A percentile compares a stretch with the other conserved stretches of the same genome.
Evolutionary conservation across 345 rosid species (phyloP).

Genomic region (Eucalyptus polyanthemos): DNA sequence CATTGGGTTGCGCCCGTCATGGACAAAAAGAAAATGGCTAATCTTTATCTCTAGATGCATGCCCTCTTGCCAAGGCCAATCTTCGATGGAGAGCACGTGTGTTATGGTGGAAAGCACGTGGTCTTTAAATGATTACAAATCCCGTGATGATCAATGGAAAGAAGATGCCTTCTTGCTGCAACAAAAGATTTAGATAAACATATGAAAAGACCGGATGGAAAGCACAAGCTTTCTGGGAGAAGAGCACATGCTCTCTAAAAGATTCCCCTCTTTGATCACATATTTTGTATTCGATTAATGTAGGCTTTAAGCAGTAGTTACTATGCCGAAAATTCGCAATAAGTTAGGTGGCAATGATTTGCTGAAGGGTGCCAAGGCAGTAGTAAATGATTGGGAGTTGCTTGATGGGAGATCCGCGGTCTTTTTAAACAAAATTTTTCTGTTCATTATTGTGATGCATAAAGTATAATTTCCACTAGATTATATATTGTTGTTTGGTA

Average conservation of each 20-base stretch:
- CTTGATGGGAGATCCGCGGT: too few relatives aligned
- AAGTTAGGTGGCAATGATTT: too few relatives aligned
- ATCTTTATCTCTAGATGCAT: neutral
- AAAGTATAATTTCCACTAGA: too few relatives aligned
- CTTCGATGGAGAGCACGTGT: neutral
- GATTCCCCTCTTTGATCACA: neutral
- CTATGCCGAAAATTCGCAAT: too few relatives aligned
- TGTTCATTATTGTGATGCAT: too few relatives aligned
- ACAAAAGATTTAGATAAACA: neutral
- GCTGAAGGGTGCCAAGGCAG: too few relatives aligned
- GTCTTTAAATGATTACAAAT: too few relatives aligned
- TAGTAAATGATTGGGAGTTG: too few relatives aligned
- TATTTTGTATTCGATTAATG: neutral
- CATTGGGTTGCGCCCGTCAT: neutral
- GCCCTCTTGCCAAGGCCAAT: neutral
- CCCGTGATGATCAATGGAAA: fast-evolving
- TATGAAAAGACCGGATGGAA: neutral
- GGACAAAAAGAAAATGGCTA: neutral
- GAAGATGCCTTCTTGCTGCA: neutral
- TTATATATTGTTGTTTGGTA: too few relatives aligned
- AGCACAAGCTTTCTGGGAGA: neutral
- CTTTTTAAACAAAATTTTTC: too few relatives aligned
- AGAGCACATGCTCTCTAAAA: neutral
- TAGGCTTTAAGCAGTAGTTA: neutral
- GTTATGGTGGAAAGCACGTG: fast-evolving